Percentiles rank a stretch among this genome's conserved stretches.
These are phyloP conservation scores for Luffa aegyptiaca DNA, from an alignment of 306 rosid species.

Conservation along the genomic window DNA sequence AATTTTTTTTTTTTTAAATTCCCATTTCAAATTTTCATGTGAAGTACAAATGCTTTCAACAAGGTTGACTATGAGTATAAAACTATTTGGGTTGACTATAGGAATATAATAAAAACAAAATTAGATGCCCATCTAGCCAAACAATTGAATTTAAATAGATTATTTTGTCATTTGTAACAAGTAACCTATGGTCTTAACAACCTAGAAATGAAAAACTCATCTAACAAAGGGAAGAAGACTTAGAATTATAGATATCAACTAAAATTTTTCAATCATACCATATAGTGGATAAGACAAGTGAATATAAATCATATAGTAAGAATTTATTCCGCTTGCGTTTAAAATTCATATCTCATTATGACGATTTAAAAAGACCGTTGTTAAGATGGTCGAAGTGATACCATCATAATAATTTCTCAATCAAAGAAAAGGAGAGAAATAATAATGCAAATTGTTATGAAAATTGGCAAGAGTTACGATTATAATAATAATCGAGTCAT, in stretches of 20 bases:
- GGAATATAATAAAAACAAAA: background rate
- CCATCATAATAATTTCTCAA: too few species aligned
- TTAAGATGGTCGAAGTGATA: too few species aligned
- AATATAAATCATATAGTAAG: too few species aligned
- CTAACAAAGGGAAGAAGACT: background rate
- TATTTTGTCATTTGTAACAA: background rate
- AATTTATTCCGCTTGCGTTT: too few species aligned
- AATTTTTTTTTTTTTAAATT: background rate
- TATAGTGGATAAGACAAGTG: too few species aligned
- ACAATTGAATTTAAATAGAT: background rate
- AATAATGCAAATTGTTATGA: too few species aligned
- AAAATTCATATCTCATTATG: too few species aligned
- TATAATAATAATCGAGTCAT: too few species aligned
- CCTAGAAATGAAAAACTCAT: too few species aligned
- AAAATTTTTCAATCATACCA: background rate
- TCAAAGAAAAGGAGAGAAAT: too few species aligned
- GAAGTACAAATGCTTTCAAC: background rate
- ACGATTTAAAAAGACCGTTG: too few species aligned
- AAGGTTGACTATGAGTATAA: background rate
- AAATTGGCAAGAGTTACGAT: too few species aligned
- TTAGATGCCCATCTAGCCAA: background rate
- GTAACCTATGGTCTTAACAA: background rate
- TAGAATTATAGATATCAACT: background rate
- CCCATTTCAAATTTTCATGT: background rate
- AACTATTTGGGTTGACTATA: background rate